Percentiles rank a stretch among this genome's conserved stretches.
Evolutionary conservation across 1,139 yeast genomes (phyloP).

Genomic region (Kodamaea ohmeri): DNA sequence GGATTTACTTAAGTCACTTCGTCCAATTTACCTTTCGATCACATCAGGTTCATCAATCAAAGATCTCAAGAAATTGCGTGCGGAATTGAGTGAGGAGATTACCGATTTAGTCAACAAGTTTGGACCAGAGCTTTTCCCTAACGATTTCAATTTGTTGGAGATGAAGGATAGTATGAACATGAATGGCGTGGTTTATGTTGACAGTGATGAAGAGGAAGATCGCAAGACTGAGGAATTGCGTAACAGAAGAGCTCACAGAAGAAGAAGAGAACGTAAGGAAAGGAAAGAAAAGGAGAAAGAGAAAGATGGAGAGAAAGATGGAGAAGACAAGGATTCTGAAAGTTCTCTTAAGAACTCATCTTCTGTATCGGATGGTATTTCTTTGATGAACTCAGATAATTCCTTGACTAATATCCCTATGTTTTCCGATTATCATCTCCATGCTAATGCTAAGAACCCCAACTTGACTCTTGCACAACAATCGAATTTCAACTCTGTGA

Average conservation of each 20-base stretch:
- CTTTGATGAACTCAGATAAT: constrained; percentile 51
- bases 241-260: constrained; percentile 37
- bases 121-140: constrained; percentile 46
- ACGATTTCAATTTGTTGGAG: constrained; percentile 45
- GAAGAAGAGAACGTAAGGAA: constrained; percentile 22
- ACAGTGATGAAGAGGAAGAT: constrained; percentile 57
- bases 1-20: constrained; percentile 78
- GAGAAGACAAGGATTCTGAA: neutral
- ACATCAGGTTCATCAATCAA: constrained; percentile 58
- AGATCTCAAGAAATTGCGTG: constrained; percentile 45
- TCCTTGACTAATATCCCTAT: constrained; percentile 56
- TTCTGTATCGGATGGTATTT: constrained; percentile 51
- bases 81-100: constrained; percentile 41
- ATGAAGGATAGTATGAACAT: constrained; percentile 31
- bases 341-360: constrained; percentile 23
- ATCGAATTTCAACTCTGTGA: constrained; percentile 27
- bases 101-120: constrained; percentile 44
- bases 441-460: constrained; percentile 32
- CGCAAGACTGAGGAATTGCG: constrained; percentile 53
- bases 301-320: constrained; percentile 15
- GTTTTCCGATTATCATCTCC: constrained; percentile 47
- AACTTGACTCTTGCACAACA: constrained; percentile 25
- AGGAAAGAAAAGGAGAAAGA: constrained; percentile 3
- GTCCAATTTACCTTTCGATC: constrained; percentile 78
- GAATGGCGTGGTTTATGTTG: constrained; percentile 27